Conservation (phyloP, 257 asterid genomes). For the Solanum pimpinellifolium region DNA sequence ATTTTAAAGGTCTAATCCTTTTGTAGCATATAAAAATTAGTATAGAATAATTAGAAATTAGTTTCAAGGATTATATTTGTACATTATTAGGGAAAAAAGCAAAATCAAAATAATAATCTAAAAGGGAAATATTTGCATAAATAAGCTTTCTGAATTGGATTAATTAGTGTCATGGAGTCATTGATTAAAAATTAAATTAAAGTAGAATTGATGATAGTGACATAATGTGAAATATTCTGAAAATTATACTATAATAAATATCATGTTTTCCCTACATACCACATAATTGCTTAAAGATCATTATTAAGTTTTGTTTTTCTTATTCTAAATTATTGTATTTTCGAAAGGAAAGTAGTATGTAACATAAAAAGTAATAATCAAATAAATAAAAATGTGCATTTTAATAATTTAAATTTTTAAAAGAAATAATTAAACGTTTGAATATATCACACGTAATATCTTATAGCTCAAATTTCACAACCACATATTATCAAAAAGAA, state of each 20-base stretch:
- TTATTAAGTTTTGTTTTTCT: not conserved
- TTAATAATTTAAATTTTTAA: not conserved
- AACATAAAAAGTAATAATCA: not conserved
- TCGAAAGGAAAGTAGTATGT: not conserved
- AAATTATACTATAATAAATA: not conserved
- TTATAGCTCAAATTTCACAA: rapidly evolving
- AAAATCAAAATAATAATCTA: not conserved
- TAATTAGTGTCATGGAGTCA: not conserved
- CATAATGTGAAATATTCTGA: not conserved
- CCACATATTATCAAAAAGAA: not conserved
- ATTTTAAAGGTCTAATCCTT: not conserved
- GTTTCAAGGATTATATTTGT: not conserved
- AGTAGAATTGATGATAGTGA: not conserved
- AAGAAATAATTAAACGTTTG: not conserved
- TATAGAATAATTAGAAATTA: not conserved
- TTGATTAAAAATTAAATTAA: not conserved
- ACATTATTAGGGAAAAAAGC: not conserved
- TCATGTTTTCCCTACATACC: not conserved
- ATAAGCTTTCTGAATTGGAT: not conserved
- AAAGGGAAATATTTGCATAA: not conserved
- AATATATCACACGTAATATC: not conserved
- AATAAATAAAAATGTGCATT: not conserved
- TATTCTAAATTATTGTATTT: not conserved
- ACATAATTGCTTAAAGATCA: not conserved
- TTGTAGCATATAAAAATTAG: not conserved